Base-by-base conservation (phyloP, 2,329 filamentous ascomycete genomes). In the Colletotrichum coccodes region DNA sequence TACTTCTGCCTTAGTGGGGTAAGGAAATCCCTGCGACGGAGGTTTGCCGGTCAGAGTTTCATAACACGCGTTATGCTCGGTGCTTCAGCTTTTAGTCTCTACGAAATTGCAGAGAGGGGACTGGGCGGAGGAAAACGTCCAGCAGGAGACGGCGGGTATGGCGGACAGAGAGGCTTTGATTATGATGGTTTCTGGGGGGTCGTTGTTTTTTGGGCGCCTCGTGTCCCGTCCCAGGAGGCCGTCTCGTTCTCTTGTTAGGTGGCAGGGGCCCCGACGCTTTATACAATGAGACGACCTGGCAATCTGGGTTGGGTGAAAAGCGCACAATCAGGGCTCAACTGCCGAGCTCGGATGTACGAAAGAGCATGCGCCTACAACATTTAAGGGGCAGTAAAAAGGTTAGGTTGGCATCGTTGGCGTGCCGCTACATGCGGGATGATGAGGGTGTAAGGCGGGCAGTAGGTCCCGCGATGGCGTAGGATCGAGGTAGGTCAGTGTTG, bases 121-220 rank as follows among this genome's bases (percentile, higher is more conserved):
- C 64, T 21, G 18, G n/a, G 54, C 66, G 61, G 66, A 65, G 60
- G 49, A 68, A 65, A 68, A 42, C 21, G 59, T 65, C 61, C 66
- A 68, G 61, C 54, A 14, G 61, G 47, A 56, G 11, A 36, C 21
- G 32, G 49, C n/a, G 49, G 30, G 49, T 52, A 53, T 36, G 30
- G 49, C 30, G 49, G 49, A 36, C 30, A 30, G 9, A 23, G n/a
- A 53, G 42, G 18, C 23, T 30, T 34, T 36, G 28, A 46, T 46
- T 4, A n/a, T 38, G 6, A 36, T 36, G 16, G 40, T 23, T n/a
- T 46, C 40, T 53, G 8, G n/a, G n/a, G n/a, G n/a, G n/a, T n/a
- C n/a, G n/a, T n/a, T 21, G 49, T 23, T 9, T 7, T 9, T 52
- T 52, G 30, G 16, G n/a, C 49, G n/a, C 23, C 49, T 52, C 23